A percentile compares a stretch with the other conserved stretches of the same genome.
These are phyloP conservation scores for Dactylellina drechsleri DNA, from an alignment of 2,329 filamentous ascomycete species.

Conservation along the genomic window DNA sequence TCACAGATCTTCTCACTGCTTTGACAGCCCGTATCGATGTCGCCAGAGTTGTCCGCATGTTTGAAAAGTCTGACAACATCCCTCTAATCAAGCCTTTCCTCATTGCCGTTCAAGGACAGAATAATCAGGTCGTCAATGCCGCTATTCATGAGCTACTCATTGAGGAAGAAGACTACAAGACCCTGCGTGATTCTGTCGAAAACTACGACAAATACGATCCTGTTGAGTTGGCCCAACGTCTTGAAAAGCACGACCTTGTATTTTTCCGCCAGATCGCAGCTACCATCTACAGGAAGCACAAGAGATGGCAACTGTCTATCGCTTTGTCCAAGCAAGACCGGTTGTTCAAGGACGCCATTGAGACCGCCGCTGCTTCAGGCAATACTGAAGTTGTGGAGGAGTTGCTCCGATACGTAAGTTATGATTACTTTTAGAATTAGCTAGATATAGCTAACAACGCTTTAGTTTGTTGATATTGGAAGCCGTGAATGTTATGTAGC, in stretches of 20 bases:
- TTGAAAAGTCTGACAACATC: constrained; percentile 97
- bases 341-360: constrained; percentile 98
- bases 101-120: constrained; percentile 92
- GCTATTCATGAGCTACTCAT: constrained; percentile 98
- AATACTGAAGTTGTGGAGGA: constrained; percentile 96
- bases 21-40: constrained; percentile 95
- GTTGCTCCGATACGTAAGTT: constrained; percentile 92
- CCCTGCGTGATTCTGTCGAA: constrained; percentile 93
- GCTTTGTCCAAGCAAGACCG: constrained; percentile 98
- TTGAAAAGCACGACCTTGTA: constrained; percentile 97
- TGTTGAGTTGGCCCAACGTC: constrained; percentile 85
- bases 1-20: constrained; percentile 93
- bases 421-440: constrained; percentile 2
- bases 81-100: constrained; percentile 99
- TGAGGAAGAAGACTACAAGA: constrained; percentile 99
- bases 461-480: constrained; percentile 96
- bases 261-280: constrained; percentile 99
- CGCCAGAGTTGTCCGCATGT: constrained; percentile 94
- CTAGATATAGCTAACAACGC: constrained; percentile 60
- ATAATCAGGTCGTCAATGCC: constrained; percentile 98
- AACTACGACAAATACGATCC: constrained; percentile 99
- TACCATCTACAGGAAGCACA: constrained; percentile 99
- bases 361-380: constrained; percentile 90
- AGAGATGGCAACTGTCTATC: constrained; percentile 99
- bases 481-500: constrained; percentile 99